A percentile compares a stretch with the other conserved stretches of the same genome.
Conservation (phyloP, 768 basidiomycete species). For the Phylloporus arenicola region DNA sequence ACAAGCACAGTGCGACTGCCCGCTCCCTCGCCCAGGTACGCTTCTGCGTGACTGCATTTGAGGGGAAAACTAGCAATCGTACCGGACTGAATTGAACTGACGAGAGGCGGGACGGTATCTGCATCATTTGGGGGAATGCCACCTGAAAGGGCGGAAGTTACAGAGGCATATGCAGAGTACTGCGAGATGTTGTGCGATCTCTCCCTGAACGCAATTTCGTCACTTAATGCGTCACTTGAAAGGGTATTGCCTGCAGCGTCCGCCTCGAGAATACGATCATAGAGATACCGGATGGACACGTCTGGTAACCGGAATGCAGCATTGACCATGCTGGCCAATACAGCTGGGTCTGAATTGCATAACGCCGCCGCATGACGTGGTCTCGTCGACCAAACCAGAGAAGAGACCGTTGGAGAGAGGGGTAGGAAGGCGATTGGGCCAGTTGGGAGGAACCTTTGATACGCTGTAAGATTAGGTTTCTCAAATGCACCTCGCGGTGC, state of each 20-base stretch:
- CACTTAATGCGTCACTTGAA: conserved; percentile 43
- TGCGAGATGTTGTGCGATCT: conserved; percentile 58
- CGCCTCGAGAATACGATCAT: conserved; percentile 54
- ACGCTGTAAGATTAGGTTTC: conserved; percentile 72
- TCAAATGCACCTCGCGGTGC: conserved; percentile 57
- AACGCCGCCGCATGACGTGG: conserved; percentile 72
- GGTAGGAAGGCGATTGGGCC: conserved; percentile 96
- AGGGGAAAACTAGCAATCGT: conserved; percentile 89
- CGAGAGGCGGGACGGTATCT: conserved; percentile 66
- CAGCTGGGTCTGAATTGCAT: conserved; percentile 54
- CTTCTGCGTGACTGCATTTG: conserved; percentile 77
- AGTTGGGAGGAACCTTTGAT: conserved; percentile 91
- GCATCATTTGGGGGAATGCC: conserved; percentile 62
- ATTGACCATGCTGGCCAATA: conserved; percentile 76
- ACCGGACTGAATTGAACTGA: conserved; percentile 62
- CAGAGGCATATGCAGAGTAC: conserved; percentile 59
- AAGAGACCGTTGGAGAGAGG: conserved; percentile 68
- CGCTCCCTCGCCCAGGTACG: conserved; percentile 71
- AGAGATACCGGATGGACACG: conserved; percentile 63
- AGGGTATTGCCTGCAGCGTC: conserved; percentile 42
- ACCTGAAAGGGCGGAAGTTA: conserved; percentile 25
- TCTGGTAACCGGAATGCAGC: conserved; percentile 85
- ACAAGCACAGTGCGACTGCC: conserved; percentile 77
- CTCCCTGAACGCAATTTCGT: conserved; percentile 73
- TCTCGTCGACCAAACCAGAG: conserved; percentile 91